Percentiles rank a stretch among this genome's conserved stretches.
Conservation (phyloP, 805 yeast species). For the Blastobotrys americana region DNA sequence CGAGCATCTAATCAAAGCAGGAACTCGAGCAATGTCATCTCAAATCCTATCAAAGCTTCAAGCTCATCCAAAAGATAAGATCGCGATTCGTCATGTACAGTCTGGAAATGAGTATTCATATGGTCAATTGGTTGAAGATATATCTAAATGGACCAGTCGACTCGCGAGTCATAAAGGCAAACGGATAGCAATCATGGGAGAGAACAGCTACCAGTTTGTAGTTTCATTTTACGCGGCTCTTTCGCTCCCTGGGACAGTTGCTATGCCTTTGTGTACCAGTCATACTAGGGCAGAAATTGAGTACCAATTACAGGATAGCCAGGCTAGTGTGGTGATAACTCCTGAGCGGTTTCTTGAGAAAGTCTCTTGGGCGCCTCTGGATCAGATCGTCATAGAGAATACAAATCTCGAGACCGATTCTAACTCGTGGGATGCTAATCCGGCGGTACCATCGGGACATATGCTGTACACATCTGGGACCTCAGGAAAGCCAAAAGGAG, state of each 20-base stretch:
- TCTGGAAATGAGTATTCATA: slow-evolving; percentile 27
- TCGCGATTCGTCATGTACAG: slow-evolving; percentile 27
- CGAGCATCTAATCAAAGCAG: not conserved
- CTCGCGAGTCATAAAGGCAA: slow-evolving; percentile 13
- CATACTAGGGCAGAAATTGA: slow-evolving; percentile 28
- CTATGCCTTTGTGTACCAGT: slow-evolving; percentile 30
- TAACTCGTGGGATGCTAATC: not conserved
- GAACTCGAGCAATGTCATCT: not conserved
- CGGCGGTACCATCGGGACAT: slow-evolving; percentile 19
- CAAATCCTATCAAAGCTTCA: slow-evolving; percentile 18
- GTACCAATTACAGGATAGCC: slow-evolving; percentile 27
- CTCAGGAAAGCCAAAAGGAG: slow-evolving; percentile 32
- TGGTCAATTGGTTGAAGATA: slow-evolving; percentile 24
- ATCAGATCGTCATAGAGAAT: slow-evolving; percentile 10
- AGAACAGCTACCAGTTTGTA: slow-evolving; percentile 28
- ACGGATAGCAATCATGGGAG: slow-evolving; percentile 32
- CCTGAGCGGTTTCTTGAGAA: slow-evolving; percentile 24
- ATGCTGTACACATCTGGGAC: slow-evolving; percentile 33
- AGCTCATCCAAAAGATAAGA: slow-evolving; percentile 21
- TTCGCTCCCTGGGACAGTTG: slow-evolving; percentile 25
- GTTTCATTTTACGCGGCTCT: slow-evolving; percentile 25
- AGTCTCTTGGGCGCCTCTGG: slow-evolving; percentile 16
- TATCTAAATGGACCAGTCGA: slow-evolving; percentile 23
- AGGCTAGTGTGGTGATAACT: slow-evolving; percentile 24
- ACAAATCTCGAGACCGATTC: slow-evolving; percentile 17